Evolutionary conservation across 108 stramenopile genomes (phyloP), one percentile per base, ranked within the genome.

Genomic region (Nitzschia palea): DNA sequence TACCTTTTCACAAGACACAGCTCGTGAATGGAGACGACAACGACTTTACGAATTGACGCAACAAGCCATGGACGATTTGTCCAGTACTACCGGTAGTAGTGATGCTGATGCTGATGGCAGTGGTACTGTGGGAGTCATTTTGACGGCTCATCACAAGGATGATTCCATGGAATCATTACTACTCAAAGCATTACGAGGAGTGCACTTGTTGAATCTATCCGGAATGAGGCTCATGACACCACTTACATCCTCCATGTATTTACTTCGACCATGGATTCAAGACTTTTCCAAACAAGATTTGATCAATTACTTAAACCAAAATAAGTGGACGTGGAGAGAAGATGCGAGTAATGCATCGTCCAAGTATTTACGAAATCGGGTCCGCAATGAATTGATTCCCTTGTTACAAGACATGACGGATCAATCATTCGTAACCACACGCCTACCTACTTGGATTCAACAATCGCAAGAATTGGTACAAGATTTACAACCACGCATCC

Each of bases 131-230:
- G 89, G 93, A 40, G 55, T 85, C 1, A 85, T 95, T 32, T 68
- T 95, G 9, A 91, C 91, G 8, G 94, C 89, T 8, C 94, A 95
- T 70, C 94, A 95, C 62, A 37, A 71, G 33, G 89, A 95, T 80
- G 94, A 91, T 76, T 81, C 85, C 9, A 81, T 77, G 26, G 90
- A 95, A 76, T 88, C 89, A 1, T 56, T 93, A 29, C 52, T 92
- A n/a, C 66, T 95, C 28, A 95, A 95, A 73, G 53, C 92, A 9
- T 44, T 95, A 9, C 82, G 94, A 14, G 94, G 94, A 17, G 80
- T 83, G 6, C 91, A 95, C 64, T 55, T 95, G 33, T 68, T 85
- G 32, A 92, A 95, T 74, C 64, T 88, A 29, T 60, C 61, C 2
- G 89, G 89, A 25, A 90, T 90, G 84, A 79, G 82, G 30, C 37